These are phyloP conservation scores for Fusarium staphyleae DNA, from an alignment of 2,329 filamentous ascomycete genomes.

Conservation along the genomic window DNA sequence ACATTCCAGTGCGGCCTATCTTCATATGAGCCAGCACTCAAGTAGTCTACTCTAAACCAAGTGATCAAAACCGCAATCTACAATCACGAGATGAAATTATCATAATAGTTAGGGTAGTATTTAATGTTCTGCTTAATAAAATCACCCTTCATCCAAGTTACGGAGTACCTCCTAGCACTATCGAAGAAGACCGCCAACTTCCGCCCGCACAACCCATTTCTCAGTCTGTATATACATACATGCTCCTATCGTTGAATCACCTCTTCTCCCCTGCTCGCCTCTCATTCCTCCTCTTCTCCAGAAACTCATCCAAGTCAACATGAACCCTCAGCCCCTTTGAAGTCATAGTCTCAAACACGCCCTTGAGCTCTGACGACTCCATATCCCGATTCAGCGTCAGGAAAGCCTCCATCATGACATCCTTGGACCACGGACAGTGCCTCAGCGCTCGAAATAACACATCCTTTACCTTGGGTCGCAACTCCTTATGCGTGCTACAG, in stretches of 20 bases:
- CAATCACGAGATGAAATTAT: no score
- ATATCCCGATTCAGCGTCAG: slow-evolving; percentile 52
- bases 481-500: slow-evolving; percentile 49
- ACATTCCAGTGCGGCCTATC: no score
- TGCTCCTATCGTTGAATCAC: not conserved
- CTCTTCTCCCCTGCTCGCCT: slow-evolving; percentile 15
- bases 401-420: slow-evolving; percentile 61
- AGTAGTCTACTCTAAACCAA: no score
- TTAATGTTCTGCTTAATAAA: no score
- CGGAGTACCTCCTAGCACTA: no score
- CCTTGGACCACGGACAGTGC: slow-evolving; percentile 59
- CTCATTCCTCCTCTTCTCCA: slow-evolving; percentile 45
- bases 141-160: no score
- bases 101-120: no score
- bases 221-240: not conserved
- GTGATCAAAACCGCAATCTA: no score
- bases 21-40: no score
- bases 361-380: slow-evolving; percentile 57
- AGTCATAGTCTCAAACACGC: slow-evolving; percentile 56
- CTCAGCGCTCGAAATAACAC: slow-evolving; percentile 57
- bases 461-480: slow-evolving; percentile 53
- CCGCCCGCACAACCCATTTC: no score
- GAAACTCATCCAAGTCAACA: slow-evolving; percentile 59
- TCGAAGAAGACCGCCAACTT: no score
- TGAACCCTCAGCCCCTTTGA: slow-evolving; percentile 59